Conservation (phyloP, 148 eudicot species). For the Spergularia bocconei region DNA sequence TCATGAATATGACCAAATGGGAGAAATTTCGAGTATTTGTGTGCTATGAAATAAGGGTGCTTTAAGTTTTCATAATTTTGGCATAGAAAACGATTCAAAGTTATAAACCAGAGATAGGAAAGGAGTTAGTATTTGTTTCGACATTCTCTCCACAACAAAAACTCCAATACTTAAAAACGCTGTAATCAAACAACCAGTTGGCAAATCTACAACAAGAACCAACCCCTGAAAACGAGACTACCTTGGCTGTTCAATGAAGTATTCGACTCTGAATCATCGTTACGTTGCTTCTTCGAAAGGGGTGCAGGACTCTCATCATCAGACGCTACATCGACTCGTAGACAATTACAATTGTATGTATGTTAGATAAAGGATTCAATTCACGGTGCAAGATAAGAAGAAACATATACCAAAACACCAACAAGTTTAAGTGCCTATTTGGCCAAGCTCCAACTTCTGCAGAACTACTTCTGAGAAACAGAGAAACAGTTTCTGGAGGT, state of each 20-base stretch:
- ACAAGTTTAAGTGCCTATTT: no score
- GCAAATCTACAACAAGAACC: background rate
- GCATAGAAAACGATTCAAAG: background rate
- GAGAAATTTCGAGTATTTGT: no score
- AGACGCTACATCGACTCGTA: background rate
- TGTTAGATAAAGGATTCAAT: background rate
- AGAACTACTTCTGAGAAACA: no score
- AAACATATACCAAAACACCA: background rate
- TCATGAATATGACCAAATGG: no score
- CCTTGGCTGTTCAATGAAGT: background rate
- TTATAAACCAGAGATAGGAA: background rate
- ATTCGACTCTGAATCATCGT: background rate
- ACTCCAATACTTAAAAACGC: background rate
- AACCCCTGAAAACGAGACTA: background rate
- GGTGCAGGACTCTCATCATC: background rate
- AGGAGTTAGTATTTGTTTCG: background rate
- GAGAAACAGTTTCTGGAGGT: no score
- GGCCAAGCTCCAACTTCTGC: no score
- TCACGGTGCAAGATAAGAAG: no score
- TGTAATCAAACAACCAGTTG: no score
- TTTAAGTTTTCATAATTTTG: background rate
- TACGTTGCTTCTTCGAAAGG: background rate
- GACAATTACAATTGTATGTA: background rate
- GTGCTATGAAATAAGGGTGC: no score
- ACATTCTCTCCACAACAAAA: background rate